Base-by-base conservation (phyloP, 768 basidiomycete species). In the Epithele typhae region DNA sequence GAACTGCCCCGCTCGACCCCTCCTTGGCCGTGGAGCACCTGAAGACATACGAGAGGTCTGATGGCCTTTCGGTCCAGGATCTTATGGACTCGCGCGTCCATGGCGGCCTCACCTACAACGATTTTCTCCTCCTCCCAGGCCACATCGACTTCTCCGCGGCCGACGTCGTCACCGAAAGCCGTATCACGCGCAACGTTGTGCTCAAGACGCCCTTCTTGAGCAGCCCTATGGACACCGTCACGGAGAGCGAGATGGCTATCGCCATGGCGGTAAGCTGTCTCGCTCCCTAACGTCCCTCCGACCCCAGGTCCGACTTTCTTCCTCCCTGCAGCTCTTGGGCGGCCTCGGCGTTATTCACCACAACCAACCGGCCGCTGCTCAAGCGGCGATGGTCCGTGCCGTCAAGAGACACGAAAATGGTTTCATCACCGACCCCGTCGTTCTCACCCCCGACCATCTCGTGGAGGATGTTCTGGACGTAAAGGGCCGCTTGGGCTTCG, bases 211-310 rank as follows among this genome's bases (percentile, higher is more conserved):
- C 95, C 0, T 95, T 99, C 70, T 74, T 97, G 74, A 95, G 92
- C 65, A 94, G 91, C 42, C 95, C 96, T 14, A 99, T 99, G 96
- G 96, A 99, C 72, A 99, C 96, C 37, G 96, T 98, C 57, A 98
- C 96, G 1, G 96, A 97, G 68, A 81, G 78, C 44, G 82, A 90
- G 49, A 95, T 94, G 90, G 92, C 91, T 24, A 92, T 95, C 62
- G 73, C 84, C 40, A 82, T 95, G 77, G 92, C 92, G 67, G 90
- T 93, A 65, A 71, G 86, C 68, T 45, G 55, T 19, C 47, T 12
- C 47, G 25, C 32, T 37, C 42, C 37, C 37, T 22, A 5, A 24
- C 35, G 6, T 36, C 9, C 8, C 42, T 23, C 36, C 22, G 38
- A 25, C 39, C 27, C 48, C 22, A 48, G 43, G 38, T 47, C 43